Percentiles rank a stretch among this genome's conserved stretches.
phyloP scores from a whole-genome alignment of 2,329 filamentous ascomycete species.

The Apiospora arundinis region DNA sequence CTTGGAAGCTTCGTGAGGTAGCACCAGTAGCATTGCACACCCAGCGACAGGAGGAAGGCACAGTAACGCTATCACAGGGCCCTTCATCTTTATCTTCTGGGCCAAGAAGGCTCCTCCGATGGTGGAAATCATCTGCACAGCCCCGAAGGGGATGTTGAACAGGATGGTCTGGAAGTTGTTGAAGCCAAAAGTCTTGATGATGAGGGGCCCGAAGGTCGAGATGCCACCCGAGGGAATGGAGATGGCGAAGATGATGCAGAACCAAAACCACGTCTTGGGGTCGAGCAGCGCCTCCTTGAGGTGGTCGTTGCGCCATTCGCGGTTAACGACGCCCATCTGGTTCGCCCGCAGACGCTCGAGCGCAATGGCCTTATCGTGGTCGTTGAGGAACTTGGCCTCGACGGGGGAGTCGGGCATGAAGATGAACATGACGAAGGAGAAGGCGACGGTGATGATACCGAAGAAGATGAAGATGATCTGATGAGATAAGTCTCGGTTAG shows the following conservation, averaged over 20 bases:
- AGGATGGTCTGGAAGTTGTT: slow-evolving; percentile 56
- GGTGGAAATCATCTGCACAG: slow-evolving; percentile 61
- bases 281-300: slow-evolving; percentile 60
- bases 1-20: slow-evolving; percentile 30
- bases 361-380: slow-evolving; percentile 58
- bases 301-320: slow-evolving; percentile 58
- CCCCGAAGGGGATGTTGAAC: slow-evolving; percentile 62
- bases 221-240: slow-evolving; percentile 62
- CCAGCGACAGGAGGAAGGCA: slow-evolving; percentile 37
- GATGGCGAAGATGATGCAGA: slow-evolving; percentile 60
- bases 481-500: slow-evolving; percentile 31
- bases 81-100: slow-evolving; percentile 55
- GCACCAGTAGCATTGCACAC: slow-evolving; percentile 35
- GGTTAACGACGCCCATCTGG: slow-evolving; percentile 60
- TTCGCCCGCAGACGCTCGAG: slow-evolving; percentile 61
- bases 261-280: slow-evolving; percentile 67
- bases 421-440: slow-evolving; percentile 51
- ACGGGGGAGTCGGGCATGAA: slow-evolving; percentile 58
- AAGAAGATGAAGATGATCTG: slow-evolving; percentile 62
- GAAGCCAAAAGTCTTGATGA: slow-evolving; percentile 59
- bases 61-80: slow-evolving; percentile 49
- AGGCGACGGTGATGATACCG: slow-evolving; percentile 55
- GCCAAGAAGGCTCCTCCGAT: slow-evolving; percentile 59
- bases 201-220: slow-evolving; percentile 58
- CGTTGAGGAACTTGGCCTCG: slow-evolving; percentile 56